Evolutionary conservation across 2,329 filamentous ascomycete species (phyloP), one percentile per base, ranked within the genome.

Genomic region (Simplicillium sp.): DNA sequence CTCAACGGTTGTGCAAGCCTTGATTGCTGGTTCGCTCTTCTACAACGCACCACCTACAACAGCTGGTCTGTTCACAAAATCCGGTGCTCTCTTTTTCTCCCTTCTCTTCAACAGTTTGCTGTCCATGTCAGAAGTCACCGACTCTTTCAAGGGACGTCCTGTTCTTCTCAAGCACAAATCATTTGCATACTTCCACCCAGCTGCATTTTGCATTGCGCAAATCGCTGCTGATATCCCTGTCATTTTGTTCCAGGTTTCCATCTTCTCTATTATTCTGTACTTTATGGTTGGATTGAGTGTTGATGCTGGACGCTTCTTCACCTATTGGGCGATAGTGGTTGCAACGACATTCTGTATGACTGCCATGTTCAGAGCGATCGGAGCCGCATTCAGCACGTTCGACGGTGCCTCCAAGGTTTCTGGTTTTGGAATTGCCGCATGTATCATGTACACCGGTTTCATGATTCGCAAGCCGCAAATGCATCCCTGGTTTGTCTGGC

Each of bases 221-320:
- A 68, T 74, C 31, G 53, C 70, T 0, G 67, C 75, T 4, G 67
- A 80, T 39, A 62, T 81, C 11, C 71, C 76, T 0, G 63, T 81
- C 4, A 50, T 79, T 1, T 41, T 78, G 0, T 67, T 80, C 45
- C 80, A 84, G 49, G 64, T 82, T 13, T 67, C 70, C 0, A 58
- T 51, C 1, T 84, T 84, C 47, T 64, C 69, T 2, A 6, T 84
- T 0, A 64, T 79, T 0, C 45, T 79, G 1, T 83, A 83, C 58
- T 84, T 80, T 47, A 80, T 89, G 77, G 79, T 73, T 12, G 78
- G 78, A 4, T 63, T 89, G 2, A 73, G 72, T 2, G 68, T 78
- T n/a, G 75, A 77, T n/a, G 76, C 80, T 0, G 82, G 82, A 0
- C 80, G 81, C 2, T 90, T 82, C 60, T 81, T 84, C 50, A 80